Base-by-base conservation (phyloP, 352 stramenopile species). In the Globisporangium yorkense region DNA sequence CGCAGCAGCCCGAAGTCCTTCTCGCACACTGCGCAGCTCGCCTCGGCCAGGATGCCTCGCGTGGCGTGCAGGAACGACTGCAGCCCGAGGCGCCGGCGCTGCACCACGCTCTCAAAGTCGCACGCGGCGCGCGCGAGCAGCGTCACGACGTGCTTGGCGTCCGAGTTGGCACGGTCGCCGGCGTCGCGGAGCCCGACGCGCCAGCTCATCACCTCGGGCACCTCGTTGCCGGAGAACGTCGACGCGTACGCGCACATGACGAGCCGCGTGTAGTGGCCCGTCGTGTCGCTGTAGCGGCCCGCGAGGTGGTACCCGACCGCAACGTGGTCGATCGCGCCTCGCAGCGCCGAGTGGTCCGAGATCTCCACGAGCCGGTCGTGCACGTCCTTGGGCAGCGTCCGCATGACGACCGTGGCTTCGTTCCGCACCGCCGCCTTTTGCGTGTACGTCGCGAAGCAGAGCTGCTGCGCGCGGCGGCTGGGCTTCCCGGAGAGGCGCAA, bases 361-460 rank as follows among this genome's bases (percentile, higher is more conserved):
- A 40, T 20, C 53, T 48, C 29, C 3, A 64, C 56, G 39, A 81
- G 58, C 39, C 70, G 69, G 39, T 74, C 44, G 62, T 88, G 81
- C 8, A 80, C 66, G 31, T 68, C 54, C 20, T 68, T 72, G 0
- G 77, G 73, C 16, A 91, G 65, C 15, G 81, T 88, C 57, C 78
- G 83, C 70, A 88, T 74, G 18, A 84, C 71, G 62, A 88, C 80
- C 40, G 87, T 78, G 3, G 81, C 78, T 20, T 86, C 72, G 49
- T 84, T 76, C 1, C 55, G 61, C 2, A 59, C 54, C 16, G 70
- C 49, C 12, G 62, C 71, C 20, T 64, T 50, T 45, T 87, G 76
- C 47, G 78, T 81, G 45, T 84, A 86, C 24, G 63, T 77, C 7
- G 76, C 65, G 49, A 87, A 85, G 63, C 75, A 87, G 15, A 91